Conservation (phyloP, 2,329 filamentous ascomycete species). For the Fusarium metavorans region DNA sequence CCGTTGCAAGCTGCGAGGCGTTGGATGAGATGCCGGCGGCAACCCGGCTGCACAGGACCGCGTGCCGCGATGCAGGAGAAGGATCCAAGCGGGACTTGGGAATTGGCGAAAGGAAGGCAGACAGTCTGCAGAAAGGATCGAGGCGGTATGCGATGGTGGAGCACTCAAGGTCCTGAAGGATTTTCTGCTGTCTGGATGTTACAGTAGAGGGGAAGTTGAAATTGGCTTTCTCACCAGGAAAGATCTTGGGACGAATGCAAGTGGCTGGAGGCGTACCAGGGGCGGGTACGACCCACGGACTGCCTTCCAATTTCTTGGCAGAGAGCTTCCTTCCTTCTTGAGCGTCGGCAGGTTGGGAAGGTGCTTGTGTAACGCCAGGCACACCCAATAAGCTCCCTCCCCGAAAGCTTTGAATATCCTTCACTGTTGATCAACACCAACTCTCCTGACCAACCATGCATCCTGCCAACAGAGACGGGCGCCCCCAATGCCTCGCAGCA, state of each 20-base stretch:
- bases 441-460: background rate
- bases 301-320: conserved; percentile 8
- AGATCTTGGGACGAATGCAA: conserved; percentile 1
- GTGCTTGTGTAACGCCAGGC: background rate
- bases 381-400: conserved; percentile 1
- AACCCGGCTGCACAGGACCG: conserved; percentile 15
- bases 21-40: conserved; percentile 27
- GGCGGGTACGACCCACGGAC: conserved; percentile 26
- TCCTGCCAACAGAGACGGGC: background rate
- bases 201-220: conserved; percentile 24
- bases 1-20: background rate
- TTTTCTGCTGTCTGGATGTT: conserved; percentile 2
- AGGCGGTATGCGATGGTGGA: background rate
- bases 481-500: background rate
- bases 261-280: conserved; percentile 18
- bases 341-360: background rate
- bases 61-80: conserved; percentile 3
- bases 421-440: background rate
- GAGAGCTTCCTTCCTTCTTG: background rate
- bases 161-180: background rate
- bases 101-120: background rate
- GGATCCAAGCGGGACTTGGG: conserved; percentile 2
- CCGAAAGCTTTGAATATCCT: background rate
- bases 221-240: conserved; percentile 30
- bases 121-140: background rate